These are phyloP conservation scores for Solanum hybrid DNA, from an alignment of 305 asterid genomes.

Conservation along the genomic window DNA sequence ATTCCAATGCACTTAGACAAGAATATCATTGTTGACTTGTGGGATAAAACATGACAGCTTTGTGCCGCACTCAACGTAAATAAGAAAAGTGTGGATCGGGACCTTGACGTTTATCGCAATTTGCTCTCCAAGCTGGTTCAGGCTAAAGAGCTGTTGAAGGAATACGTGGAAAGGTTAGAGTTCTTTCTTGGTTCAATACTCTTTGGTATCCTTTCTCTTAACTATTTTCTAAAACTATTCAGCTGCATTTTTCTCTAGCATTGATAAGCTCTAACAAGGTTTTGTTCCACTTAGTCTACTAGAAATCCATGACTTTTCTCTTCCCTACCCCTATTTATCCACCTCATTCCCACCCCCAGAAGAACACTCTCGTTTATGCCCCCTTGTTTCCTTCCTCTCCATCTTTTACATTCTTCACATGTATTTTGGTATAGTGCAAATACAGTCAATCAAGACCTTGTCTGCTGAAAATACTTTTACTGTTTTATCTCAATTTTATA, in stretches of 20 bases:
- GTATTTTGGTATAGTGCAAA: background rate
- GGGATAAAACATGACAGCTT: constrained; percentile 42
- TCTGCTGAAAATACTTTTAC: background rate
- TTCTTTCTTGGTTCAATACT: constrained; percentile 3
- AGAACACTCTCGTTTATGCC: background rate
- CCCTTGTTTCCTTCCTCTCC: background rate
- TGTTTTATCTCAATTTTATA: background rate
- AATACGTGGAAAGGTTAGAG: constrained; percentile 79
- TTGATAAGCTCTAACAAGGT: no score
- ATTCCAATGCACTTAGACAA: background rate
- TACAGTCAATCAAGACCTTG: background rate
- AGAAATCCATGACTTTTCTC: background rate
- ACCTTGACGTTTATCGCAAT: constrained; percentile 95
- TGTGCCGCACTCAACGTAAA: constrained; percentile 79
- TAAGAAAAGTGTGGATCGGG: constrained; percentile 93
- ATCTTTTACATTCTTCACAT: background rate
- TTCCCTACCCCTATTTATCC: background rate
- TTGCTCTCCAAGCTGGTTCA: constrained; percentile 94
- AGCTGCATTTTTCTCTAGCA: no score
- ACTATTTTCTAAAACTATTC: background rate
- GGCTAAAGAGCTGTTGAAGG: constrained; percentile 93
- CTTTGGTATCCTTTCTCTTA: background rate
- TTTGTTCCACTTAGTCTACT: no score
- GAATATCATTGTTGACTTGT: background rate
- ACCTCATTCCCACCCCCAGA: background rate